Conservation (phyloP, 2,329 filamentous ascomycete genomes). For the Fusarium beomiforme region DNA sequence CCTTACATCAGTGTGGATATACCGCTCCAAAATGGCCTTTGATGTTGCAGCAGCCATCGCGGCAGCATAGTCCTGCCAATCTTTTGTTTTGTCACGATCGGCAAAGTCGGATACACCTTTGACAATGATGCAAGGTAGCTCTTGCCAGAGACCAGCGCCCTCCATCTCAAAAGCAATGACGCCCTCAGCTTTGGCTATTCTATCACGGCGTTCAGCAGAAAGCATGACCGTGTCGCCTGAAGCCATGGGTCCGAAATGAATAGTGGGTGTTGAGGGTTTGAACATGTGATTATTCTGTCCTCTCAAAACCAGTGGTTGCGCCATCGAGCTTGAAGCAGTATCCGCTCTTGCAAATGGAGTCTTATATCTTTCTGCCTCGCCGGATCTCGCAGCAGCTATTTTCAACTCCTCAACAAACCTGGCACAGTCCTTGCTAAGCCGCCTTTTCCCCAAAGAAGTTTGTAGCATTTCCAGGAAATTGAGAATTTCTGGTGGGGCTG, state of each 20-base stretch:
- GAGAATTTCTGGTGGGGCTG: rapidly evolving
- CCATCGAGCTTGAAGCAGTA: rapidly evolving
- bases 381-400: background rate
- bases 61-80: slow-evolving; percentile 8
- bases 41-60: background rate
- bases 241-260: slow-evolving; percentile 37
- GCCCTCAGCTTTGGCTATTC: slow-evolving; percentile 28
- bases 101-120: slow-evolving; percentile 31
- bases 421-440: background rate
- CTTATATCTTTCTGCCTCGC: background rate
- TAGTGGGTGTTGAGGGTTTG: rapidly evolving
- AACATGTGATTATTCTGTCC: rapidly evolving
- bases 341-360: background rate
- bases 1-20: background rate
- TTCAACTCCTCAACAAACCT: background rate
- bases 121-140: slow-evolving; percentile 50
- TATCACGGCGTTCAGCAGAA: slow-evolving; percentile 47
- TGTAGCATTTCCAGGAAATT: background rate
- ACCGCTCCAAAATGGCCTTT: background rate
- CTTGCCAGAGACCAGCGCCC: slow-evolving; percentile 45
- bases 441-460: background rate
- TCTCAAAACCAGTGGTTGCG: rapidly evolving
- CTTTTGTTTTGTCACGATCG: background rate
- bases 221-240: slow-evolving; percentile 53
- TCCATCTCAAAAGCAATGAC: slow-evolving; percentile 48